Percentiles rank a stretch among this genome's conserved stretches.
Evolutionary conservation across 192 early-diverging fungal species (phyloP).

Genomic region (Umbelopsis vinacea): DNA sequence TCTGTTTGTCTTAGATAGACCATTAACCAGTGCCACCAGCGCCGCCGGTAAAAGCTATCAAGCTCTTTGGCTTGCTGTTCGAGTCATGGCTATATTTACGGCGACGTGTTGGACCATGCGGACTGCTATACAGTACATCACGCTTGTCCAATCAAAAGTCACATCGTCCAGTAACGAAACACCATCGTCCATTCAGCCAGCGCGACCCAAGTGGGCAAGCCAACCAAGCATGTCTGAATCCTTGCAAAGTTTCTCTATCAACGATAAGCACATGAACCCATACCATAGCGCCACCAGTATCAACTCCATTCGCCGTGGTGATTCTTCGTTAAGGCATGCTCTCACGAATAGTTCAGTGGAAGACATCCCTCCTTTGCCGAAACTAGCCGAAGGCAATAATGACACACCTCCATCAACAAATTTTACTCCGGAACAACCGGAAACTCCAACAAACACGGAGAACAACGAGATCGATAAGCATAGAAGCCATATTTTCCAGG

Average conservation of each 20-base stretch:
- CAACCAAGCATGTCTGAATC: slow-evolving; percentile 9
- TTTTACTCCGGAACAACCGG: neutral
- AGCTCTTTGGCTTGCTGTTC: neutral
- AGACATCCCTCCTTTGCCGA: neutral
- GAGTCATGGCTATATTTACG: neutral
- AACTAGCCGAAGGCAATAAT: neutral
- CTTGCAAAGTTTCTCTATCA: slow-evolving; percentile 2
- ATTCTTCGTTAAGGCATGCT: neutral
- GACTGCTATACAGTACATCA: neutral
- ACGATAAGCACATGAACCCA: slow-evolving; percentile 17
- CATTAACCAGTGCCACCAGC: neutral
- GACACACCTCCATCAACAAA: neutral
- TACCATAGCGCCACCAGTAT: neutral
- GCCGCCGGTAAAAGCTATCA: neutral
- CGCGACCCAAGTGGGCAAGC: neutral
- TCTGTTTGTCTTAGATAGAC: neutral
- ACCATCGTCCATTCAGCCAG: neutral
- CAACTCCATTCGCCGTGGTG: neutral
- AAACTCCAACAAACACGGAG: neutral
- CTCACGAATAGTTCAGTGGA: neutral
- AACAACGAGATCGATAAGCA: slow-evolving; percentile 3
- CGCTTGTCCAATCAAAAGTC: neutral
- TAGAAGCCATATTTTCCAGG: slow-evolving; percentile 3
- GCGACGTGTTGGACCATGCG: neutral
- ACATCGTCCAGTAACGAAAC: neutral